A percentile compares a stretch with the other conserved stretches of the same genome.
Evolutionary conservation across 345 rosid genomes (phyloP).

Genomic region (Gossypium australe): DNA sequence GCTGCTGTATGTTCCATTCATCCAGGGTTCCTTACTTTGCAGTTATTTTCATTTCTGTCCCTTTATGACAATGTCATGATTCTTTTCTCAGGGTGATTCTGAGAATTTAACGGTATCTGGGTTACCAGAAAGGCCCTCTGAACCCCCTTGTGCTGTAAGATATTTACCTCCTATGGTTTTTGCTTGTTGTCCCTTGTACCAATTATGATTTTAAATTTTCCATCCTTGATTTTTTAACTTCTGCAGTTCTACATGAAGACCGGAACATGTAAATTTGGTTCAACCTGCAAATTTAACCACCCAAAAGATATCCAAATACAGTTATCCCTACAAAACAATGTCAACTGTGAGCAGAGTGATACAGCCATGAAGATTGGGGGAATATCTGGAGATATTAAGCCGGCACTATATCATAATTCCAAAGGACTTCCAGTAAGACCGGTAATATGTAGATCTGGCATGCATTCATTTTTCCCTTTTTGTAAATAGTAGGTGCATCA

Average conservation of each 20-base stretch:
- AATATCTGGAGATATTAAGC: slow-evolving; percentile 27
- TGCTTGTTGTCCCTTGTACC: neutral
- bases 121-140: slow-evolving; percentile 83
- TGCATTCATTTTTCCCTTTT: neutral
- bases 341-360: slow-evolving; percentile 32
- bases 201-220: slow-evolving; percentile 16
- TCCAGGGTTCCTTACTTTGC: slow-evolving; percentile 15
- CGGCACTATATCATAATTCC: slow-evolving; percentile 58
- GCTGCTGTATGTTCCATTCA: slow-evolving; percentile 37
- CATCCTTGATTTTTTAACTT: slow-evolving; percentile 19
- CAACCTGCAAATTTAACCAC: slow-evolving; percentile 88
- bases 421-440: slow-evolving; percentile 89
- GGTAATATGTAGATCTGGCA: slow-evolving; percentile 33
- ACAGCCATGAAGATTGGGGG: slow-evolving; percentile 27
- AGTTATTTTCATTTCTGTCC: slow-evolving; percentile 3
- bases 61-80: slow-evolving; percentile 12
- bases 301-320: slow-evolving; percentile 68
- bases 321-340: slow-evolving; percentile 41
- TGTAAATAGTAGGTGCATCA: neutral
- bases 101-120: slow-evolving; percentile 36
- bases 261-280: slow-evolving; percentile 87
- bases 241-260: slow-evolving; percentile 86
- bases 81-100: slow-evolving; percentile 43
- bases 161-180: slow-evolving; percentile 10
- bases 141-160: slow-evolving; percentile 81